Base-by-base conservation (phyloP, 2,329 filamentous ascomycete genomes). In the Paecilomyces variotii region DNA sequence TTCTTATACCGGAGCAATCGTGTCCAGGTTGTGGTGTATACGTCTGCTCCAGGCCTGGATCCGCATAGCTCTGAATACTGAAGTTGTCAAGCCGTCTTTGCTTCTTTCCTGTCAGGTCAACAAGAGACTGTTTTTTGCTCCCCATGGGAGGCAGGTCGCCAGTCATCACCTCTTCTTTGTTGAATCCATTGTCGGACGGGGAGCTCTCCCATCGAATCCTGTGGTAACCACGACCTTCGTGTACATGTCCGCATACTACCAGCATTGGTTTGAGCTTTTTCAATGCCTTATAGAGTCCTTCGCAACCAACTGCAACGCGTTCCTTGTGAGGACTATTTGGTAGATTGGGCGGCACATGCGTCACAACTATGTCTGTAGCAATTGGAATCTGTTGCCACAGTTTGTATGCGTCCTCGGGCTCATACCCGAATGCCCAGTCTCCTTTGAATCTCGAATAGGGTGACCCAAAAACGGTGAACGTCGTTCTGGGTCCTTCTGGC, bases 241-340 rank as follows among this genome's bases (percentile, higher is more conserved):
- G 83, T 39, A 84, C 79, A 72, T 86, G 83, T n/a, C 83, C 84
- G 66, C 79, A 85, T 57, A 86, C 71, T 61, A 77, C 76, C 60
- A 86, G 68, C 62, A 72, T 68, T 27, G 83, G 83, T 56, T 78
- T 74, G 28, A 82, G 74, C 34, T 72, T 70, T 67, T 74, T 73
- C 56, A 85, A 62, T 2, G 73, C 70, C 59, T 74, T 65, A 34
- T 72, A 69, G 54, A 86, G 75, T 12, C 69, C 73, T 59, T 74
- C 68, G 66, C 83, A 85, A 39, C 84, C 83, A 59, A 76, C 72
- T n/a, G 64, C 58, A 28, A 55, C 64, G 26, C 66, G 67, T 4
- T 58, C 66, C 26, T 59, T 61, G 52, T 63, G 67, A 56, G 70
- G 68, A 62, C 85, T 82, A 61, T 78, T 78, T 66, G 80, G 76